A percentile compares a stretch with the other conserved stretches of the same genome.
Evolutionary conservation across 306 rosid genomes (phyloP).

Genomic region (Argentina anserina): DNA sequence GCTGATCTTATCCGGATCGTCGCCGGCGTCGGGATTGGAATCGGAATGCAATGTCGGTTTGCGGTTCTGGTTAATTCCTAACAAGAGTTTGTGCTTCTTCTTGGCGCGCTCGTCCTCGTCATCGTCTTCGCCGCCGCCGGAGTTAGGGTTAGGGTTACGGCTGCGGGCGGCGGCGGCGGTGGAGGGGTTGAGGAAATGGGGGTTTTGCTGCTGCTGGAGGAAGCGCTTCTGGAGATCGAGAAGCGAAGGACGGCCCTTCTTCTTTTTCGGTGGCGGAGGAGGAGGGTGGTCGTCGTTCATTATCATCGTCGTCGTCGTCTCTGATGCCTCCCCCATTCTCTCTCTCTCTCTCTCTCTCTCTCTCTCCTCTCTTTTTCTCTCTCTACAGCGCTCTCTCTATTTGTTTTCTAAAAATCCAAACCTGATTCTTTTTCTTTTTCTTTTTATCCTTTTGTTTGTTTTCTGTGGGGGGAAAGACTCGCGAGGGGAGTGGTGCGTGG

Average conservation of each 20-base stretch:
- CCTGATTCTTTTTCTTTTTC: neutral
- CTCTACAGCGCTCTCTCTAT: neutral
- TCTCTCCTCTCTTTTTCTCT: neutral
- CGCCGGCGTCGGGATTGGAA: conserved; percentile 30
- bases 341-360: neutral
- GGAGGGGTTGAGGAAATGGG: conserved; percentile 28
- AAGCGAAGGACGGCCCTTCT: conserved; percentile 94
- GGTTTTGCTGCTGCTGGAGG: conserved; percentile 54
- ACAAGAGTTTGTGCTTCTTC: conserved; percentile 76
- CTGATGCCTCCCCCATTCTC: conserved; percentile 59
- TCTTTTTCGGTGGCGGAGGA: conserved; percentile 57
- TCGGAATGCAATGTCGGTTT: conserved; percentile 46
- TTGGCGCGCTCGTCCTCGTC: conserved; percentile 68
- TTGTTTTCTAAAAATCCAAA: no score
- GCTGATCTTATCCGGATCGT: conserved; percentile 51
- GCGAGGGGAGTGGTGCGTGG: neutral
- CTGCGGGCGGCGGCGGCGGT: conserved; percentile 15
- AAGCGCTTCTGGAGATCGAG: conserved; percentile 92
- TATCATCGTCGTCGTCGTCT: conserved; percentile 43
- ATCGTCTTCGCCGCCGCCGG: conserved; percentile 30
- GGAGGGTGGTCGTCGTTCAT: conserved; percentile 32
- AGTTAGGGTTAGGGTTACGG: conserved; percentile 4
- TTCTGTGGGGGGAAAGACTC: neutral
- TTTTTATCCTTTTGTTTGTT: neutral
- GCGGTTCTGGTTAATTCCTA: conserved; percentile 51